A percentile compares a stretch with the other conserved stretches of the same genome.
phyloP scores from a whole-genome alignment of 2,329 filamentous ascomycete genomes.

The Esteya vermicola region DNA sequence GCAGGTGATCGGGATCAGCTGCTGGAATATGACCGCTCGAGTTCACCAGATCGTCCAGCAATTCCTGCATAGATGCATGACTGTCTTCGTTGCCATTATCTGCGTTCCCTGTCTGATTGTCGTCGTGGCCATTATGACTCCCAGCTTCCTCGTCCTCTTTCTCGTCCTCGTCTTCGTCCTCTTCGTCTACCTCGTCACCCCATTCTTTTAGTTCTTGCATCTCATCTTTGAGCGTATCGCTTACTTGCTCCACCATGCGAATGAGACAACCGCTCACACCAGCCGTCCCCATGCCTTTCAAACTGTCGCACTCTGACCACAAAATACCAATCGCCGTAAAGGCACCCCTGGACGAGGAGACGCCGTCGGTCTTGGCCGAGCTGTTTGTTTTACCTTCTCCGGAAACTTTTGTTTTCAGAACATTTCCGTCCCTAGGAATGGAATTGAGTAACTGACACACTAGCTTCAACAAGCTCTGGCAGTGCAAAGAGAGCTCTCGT shows the following conservation, averaged over 20 bases:
- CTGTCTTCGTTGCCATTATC: constrained; percentile 9
- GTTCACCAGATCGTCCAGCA: constrained; percentile 55
- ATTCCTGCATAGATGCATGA: constrained; percentile 32
- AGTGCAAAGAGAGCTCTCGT: constrained; percentile 34
- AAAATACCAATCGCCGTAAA: constrained; percentile 59
- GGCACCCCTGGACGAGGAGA: constrained; percentile 31
- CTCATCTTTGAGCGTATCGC: constrained; percentile 65
- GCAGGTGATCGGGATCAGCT: constrained; percentile 48
- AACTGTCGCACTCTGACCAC: constrained; percentile 70
- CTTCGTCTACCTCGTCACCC: constrained; percentile 55
- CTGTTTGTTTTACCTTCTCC: background rate
- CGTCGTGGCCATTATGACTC: constrained; percentile 26
- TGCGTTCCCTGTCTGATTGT: constrained; percentile 11
- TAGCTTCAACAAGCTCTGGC: constrained; percentile 46
- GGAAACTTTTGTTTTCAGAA: constrained; percentile 24
- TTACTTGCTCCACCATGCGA: constrained; percentile 57
- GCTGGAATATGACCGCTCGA: constrained; percentile 46
- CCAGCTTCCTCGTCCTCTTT: constrained; percentile 22
- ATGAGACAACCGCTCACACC: constrained; percentile 60
- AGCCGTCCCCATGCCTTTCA: constrained; percentile 47
- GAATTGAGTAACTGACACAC: constrained; percentile 44
- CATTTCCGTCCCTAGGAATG: constrained; percentile 45
- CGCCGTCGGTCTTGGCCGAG: constrained; percentile 11
- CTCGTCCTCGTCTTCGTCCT: constrained; percentile 34
- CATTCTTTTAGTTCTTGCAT: constrained; percentile 80